These are phyloP conservation scores for Microbotryum silenes-acaulis DNA, from an alignment of 1,284 basidiomycete species.

Conservation along the genomic window DNA sequence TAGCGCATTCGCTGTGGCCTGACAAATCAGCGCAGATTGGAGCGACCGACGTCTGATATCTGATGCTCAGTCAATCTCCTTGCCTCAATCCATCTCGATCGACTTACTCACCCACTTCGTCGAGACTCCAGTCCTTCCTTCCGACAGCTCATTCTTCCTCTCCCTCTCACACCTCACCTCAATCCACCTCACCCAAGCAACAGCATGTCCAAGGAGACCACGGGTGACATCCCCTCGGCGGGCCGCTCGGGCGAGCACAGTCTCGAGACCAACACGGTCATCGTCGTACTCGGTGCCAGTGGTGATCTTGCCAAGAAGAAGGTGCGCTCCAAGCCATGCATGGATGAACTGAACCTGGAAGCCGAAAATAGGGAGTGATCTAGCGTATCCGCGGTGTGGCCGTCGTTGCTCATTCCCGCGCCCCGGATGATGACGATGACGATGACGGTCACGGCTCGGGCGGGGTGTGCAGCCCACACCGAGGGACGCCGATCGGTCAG, in stretches of 20 bases:
- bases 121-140: too few relatives aligned
- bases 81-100: too few relatives aligned
- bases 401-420: not conserved
- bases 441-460: too few relatives aligned
- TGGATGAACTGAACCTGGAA: not conserved
- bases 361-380: not conserved
- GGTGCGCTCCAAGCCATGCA: slow-evolving; percentile 45
- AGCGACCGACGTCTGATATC: too few relatives aligned
- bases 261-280: slow-evolving; percentile 75
- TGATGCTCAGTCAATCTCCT: too few relatives aligned
- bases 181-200: not conserved
- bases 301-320: slow-evolving; percentile 99
- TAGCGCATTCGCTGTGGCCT: too few relatives aligned
- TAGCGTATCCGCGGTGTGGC: not conserved
- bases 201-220: slow-evolving; percentile 6
- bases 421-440: not conserved
- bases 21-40: too few relatives aligned
- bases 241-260: slow-evolving; percentile 3
- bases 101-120: too few relatives aligned
- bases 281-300: slow-evolving; percentile 90
- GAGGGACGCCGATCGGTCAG: not conserved
- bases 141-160: too few relatives aligned
- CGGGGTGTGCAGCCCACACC: too few relatives aligned
- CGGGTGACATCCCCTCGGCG: slow-evolving; percentile 20
- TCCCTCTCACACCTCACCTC: too few relatives aligned